phyloP scores from a whole-genome alignment of 768 basidiomycete genomes.

The Tulasnella sp. region DNA sequence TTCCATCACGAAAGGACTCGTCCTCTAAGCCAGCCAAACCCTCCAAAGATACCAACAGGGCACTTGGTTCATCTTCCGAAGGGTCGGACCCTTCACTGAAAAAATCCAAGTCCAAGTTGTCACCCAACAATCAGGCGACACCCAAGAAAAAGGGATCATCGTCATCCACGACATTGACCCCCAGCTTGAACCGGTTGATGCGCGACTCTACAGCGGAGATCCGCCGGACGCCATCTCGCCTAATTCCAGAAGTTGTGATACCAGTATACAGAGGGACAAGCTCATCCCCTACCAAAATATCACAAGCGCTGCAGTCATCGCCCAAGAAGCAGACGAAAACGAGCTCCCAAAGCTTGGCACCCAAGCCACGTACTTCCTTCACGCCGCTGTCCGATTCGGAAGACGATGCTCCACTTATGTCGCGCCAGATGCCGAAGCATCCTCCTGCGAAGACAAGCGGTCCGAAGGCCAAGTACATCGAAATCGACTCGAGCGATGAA shows the following conservation, averaged over 20 bases:
- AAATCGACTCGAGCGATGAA: not conserved
- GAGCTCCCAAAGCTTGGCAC: not conserved
- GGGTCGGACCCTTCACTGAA: not conserved
- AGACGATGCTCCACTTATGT: not conserved
- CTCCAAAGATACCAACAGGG: not conserved
- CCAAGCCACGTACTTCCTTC: not conserved
- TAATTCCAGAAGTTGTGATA: slow-evolving; percentile 19
- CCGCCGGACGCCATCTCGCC: not conserved
- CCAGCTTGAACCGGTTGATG: not conserved
- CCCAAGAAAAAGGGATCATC: not conserved
- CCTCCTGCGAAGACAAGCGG: not conserved
- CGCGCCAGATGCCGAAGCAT: not conserved
- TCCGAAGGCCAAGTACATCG: not conserved
- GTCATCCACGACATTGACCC: slow-evolving; percentile 6
- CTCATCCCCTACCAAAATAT: not conserved
- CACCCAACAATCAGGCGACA: not conserved
- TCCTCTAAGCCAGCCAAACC: not conserved
- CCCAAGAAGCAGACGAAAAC: not conserved
- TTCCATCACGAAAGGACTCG: not conserved
- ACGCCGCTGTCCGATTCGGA: not conserved
- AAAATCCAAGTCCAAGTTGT: not conserved
- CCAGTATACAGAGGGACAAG: slow-evolving; percentile 2
- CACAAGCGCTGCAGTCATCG: not conserved
- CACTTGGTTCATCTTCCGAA: not conserved
- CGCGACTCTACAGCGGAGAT: not conserved